Conservation (phyloP, 768 basidiomycete genomes). For the Tylopilus sp. region DNA sequence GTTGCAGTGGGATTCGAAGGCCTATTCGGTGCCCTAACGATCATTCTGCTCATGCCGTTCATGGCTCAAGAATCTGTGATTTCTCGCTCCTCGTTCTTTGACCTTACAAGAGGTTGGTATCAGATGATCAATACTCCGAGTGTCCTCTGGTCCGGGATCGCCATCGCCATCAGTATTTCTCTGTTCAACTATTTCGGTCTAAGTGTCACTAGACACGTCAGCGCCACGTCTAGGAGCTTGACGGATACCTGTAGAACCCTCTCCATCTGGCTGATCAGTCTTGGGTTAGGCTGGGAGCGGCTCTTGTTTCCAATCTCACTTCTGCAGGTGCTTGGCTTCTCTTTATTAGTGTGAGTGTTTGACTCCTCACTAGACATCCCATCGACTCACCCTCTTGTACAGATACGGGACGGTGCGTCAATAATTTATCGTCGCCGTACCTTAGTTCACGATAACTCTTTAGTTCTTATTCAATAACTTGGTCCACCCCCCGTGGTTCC, state of each 20-base stretch:
- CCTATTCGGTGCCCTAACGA: constrained; percentile 80
- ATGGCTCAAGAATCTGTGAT: constrained; percentile 68
- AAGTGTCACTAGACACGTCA: constrained; percentile 89
- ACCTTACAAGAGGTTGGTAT: constrained; percentile 83
- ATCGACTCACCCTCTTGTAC: constrained; percentile 10
- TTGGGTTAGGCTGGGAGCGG: constrained; percentile 87
- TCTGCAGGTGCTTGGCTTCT: constrained; percentile 82
- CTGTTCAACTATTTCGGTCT: constrained; percentile 89
- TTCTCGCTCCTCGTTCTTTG: constrained; percentile 70
- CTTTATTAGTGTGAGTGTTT: constrained; percentile 76
- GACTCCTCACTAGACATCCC: background rate
- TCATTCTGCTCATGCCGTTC: constrained; percentile 76
- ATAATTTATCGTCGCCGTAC: constrained; percentile 5
- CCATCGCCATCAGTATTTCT: constrained; percentile 72
- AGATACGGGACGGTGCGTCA: constrained; percentile 81
- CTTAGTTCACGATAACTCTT: constrained; percentile 8
- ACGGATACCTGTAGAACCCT: constrained; percentile 95
- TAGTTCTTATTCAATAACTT: constrained; percentile 92
- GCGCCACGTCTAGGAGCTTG: constrained; percentile 86
- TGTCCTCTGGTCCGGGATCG: constrained; percentile 65
- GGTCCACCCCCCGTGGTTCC: constrained; percentile 57
- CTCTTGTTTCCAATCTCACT: constrained; percentile 79
- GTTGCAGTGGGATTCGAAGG: constrained; percentile 95
- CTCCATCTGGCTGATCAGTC: constrained; percentile 91
- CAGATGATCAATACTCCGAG: constrained; percentile 80